Conservation (phyloP, 2,329 filamentous ascomycete species). For the Didymella arachidicola region DNA sequence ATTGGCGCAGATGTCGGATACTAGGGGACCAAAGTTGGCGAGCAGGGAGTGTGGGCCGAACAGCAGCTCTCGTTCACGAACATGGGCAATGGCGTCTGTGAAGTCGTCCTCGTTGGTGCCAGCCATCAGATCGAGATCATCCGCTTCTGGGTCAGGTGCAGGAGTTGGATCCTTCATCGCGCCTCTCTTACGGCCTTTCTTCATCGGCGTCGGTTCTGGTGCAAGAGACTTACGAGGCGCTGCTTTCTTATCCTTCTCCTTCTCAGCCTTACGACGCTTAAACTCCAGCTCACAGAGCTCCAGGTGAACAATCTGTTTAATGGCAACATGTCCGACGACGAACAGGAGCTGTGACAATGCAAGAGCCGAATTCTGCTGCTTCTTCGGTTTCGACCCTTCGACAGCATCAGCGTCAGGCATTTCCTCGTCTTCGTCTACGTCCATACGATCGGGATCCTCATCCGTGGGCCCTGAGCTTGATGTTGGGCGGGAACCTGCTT, state of each 20-base stretch:
- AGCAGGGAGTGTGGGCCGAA: constrained; percentile 85
- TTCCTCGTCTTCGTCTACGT: constrained; percentile 29
- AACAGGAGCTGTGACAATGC: constrained; percentile 90
- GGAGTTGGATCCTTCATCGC: constrained; percentile 54
- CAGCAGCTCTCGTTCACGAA: constrained; percentile 82
- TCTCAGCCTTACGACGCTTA: constrained; percentile 92
- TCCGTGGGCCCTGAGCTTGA: constrained; percentile 46
- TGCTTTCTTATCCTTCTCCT: constrained; percentile 78
- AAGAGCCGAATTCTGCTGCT: constrained; percentile 73
- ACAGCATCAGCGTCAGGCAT: constrained; percentile 31
- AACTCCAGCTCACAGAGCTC: constrained; percentile 98
- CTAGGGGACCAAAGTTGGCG: constrained; percentile 88
- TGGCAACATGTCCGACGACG: constrained; percentile 93
- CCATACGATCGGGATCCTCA: constrained; percentile 25
- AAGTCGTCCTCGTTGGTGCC: constrained; percentile 96
- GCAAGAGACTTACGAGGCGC: constrained; percentile 46
- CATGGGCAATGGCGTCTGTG: constrained; percentile 83
- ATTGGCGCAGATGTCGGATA: constrained; percentile 88
- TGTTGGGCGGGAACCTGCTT: constrained; percentile 51
- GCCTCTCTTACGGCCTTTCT: constrained; percentile 54
- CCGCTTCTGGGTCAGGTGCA: constrained; percentile 67
- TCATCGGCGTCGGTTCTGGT: constrained; percentile 44
- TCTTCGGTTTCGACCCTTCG: constrained; percentile 47
- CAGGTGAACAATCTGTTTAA: constrained; percentile 98
- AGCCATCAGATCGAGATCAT: constrained; percentile 95